Base-by-base conservation (phyloP, 257 asterid species). In the Paraleonurus japonicus region DNA sequence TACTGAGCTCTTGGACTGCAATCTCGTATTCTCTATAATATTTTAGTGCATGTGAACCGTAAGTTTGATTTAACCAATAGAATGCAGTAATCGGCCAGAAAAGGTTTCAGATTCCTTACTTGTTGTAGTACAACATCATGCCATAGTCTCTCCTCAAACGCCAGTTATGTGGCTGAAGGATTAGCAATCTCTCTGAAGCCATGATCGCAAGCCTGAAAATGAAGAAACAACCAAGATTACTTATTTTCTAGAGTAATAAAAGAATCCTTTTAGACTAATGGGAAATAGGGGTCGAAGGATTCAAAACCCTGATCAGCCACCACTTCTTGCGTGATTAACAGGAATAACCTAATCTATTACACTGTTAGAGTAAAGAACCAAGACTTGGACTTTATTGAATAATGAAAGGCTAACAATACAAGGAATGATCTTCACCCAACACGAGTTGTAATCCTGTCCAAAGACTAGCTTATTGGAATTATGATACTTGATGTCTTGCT, bases 161-260 rank as follows among this genome's bases (percentile, higher is more conserved):
- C 97, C 97, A 94, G 60, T 89, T 83, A 76, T 89, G 96, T 30
- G 98, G 98, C 85, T 89, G 96, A 75, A 94, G 93, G 77, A 89
- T 81, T 67, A 94, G 87, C 76, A 86, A 71, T 74, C 98, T 83
- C 78, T 91, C 92, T 4, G 96, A 89, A 74, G 96, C 97, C 97
- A 89, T 88, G 65, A 89, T 84, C 1, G 96, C 96, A 70, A 94
- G 86, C 95, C 96, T 90, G 83, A 86, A 43, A 43, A 19, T 1
- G 64, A 50, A 35, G 62, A 43, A 26, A 67, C 27, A 68, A 57
- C 67, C 41, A 67, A 83, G 41, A 30, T 20, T 8, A 28, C 28
- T 69, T 45, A 26, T 65, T 67, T 63, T 58, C 28, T 9, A 41
- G 48, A 41, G n/a, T 13, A 41, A 41, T 41, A 58, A 71, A n/a